Percentiles rank a stretch among this genome's conserved stretches.
Evolutionary conservation across 345 rosid genomes (phyloP).

Genomic region (Mercurialis annua): DNA sequence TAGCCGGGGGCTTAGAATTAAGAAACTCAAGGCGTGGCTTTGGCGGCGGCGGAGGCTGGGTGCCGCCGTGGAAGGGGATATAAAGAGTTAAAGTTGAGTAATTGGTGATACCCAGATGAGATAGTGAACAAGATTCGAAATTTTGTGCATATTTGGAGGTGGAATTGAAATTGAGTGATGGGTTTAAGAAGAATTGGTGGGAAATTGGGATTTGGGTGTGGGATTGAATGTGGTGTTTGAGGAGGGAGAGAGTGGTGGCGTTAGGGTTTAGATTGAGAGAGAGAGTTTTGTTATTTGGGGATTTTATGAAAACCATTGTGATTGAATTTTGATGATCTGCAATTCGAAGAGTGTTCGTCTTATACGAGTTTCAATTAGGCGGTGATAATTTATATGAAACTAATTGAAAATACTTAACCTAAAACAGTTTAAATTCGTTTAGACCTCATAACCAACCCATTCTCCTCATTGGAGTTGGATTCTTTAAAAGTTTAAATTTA

Average conservation of each 20-base stretch:
- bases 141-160: slow-evolving; percentile 1
- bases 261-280: slow-evolving; percentile 47
- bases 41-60: slow-evolving; percentile 42
- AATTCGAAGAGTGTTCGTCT: too few relatives aligned
- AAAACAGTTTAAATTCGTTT: too few relatives aligned
- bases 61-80: slow-evolving; percentile 56
- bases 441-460: too few relatives aligned
- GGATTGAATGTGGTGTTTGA: slow-evolving; percentile 43
- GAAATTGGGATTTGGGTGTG: slow-evolving; percentile 41
- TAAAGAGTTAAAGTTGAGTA: slow-evolving; percentile 54
- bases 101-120: slow-evolving; percentile 43
- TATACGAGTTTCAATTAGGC: too few relatives aligned
- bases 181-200: slow-evolving; percentile 36
- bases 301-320: slow-evolving; percentile 54
- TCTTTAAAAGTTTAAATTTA: too few relatives aligned
- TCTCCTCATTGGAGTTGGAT: too few relatives aligned
- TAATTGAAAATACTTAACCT: too few relatives aligned
- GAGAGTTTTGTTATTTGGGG: slow-evolving; percentile 47
- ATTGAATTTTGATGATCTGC: too few relatives aligned
- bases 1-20: slow-evolving; percentile 74
- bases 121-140: slow-evolving; percentile 37
- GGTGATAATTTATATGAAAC: too few relatives aligned
- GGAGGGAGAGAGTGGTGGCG: slow-evolving; percentile 48
- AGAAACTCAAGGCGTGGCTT: slow-evolving; percentile 85
- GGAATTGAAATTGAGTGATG: slow-evolving; percentile 11